Percentiles rank a stretch among this genome's conserved stretches.
Evolutionary conservation across 441 rosid genomes (phyloP).

Genomic region (Brassica hybrid): DNA sequence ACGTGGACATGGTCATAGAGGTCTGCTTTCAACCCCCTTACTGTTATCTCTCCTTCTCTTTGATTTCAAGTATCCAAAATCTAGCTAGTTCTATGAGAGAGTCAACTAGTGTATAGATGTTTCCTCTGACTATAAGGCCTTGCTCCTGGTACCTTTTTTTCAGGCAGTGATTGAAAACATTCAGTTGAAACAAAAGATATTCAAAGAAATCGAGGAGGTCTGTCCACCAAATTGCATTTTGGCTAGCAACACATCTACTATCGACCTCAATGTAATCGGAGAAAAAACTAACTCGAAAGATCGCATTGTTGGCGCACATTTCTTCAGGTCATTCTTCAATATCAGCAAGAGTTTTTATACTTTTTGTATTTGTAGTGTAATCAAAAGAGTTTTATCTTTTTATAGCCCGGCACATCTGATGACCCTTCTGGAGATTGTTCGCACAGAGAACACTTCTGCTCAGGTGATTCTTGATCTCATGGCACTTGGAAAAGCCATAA

Average conservation of each 20-base stretch:
- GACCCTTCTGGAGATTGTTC: constrained; percentile 96
- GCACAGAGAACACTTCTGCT: constrained; percentile 80
- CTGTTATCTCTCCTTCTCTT: too few species aligned
- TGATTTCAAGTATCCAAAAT: too few species aligned
- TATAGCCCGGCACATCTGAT: constrained; percentile 95
- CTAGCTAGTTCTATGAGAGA: too few species aligned
- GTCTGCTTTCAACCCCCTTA: constrained; percentile 43
- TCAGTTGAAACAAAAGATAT: constrained; percentile 85
- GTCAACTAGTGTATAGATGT: constrained; percentile 10
- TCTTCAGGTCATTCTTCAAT: constrained; percentile 72
- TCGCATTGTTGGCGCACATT: constrained; percentile 93
- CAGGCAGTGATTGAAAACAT: constrained; percentile 94
- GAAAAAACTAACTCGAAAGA: constrained; percentile 76
- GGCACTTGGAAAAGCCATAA: constrained; percentile 81
- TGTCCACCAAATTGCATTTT: constrained; percentile 89
- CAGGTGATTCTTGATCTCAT: constrained; percentile 93
- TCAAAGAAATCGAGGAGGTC: constrained; percentile 75
- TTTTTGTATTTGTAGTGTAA: not conserved
- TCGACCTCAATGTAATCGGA: constrained; percentile 77
- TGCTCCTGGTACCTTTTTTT: constrained; percentile 34
- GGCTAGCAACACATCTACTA: constrained; percentile 93
- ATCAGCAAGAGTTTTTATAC: not conserved
- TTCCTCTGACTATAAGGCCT: too few species aligned
- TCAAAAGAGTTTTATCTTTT: constrained; percentile 19
- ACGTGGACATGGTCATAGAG: constrained; percentile 98